Evolutionary conservation across 1,284 basidiomycete genomes (phyloP).

Genomic region (Heterobasidion parviporum): DNA sequence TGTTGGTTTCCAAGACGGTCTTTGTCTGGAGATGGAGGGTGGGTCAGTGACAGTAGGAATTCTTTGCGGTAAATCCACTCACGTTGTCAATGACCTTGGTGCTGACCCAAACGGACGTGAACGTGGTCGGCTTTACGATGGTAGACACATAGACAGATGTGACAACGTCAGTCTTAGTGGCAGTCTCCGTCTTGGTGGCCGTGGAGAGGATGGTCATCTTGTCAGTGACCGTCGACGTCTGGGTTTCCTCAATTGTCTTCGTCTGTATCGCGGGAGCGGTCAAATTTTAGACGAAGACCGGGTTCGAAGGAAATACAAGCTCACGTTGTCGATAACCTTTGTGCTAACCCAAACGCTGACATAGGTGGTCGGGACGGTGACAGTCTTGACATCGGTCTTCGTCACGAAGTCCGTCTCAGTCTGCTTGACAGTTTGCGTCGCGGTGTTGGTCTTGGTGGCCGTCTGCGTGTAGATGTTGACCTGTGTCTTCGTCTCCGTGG

Average conservation of each 20-base stretch:
- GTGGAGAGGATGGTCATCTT: conserved; percentile 29
- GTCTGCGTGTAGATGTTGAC: conserved; percentile 23
- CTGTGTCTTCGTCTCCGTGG: conserved; percentile 49
- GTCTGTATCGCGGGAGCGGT: conserved; percentile 26
- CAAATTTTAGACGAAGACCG: neutral
- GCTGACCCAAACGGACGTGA: conserved; percentile 8
- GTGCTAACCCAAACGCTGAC: conserved; percentile 46
- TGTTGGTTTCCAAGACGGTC: conserved; percentile 11
- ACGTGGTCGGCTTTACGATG: conserved; percentile 11
- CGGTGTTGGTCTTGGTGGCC: neutral
- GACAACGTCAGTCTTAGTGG: conserved; percentile 17
- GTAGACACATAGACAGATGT: conserved; percentile 12
- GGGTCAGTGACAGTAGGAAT: neutral
- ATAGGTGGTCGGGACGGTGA: conserved; percentile 48
- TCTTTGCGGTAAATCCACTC: neutral
- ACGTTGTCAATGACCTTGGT: conserved; percentile 12
- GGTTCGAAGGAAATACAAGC: conserved; percentile 8
- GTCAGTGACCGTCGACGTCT: conserved; percentile 39
- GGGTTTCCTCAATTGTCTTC: conserved; percentile 44
- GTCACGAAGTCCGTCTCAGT: conserved; percentile 30
- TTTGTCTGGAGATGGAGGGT: conserved; percentile 5
- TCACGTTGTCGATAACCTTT: conserved; percentile 50
- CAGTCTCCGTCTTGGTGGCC: conserved; percentile 15
- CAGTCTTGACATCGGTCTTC: conserved; percentile 32
- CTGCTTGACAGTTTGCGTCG: conserved; percentile 3